Base-by-base conservation (phyloP, 306 rosid species). In the Luffa acutangula region DNA sequence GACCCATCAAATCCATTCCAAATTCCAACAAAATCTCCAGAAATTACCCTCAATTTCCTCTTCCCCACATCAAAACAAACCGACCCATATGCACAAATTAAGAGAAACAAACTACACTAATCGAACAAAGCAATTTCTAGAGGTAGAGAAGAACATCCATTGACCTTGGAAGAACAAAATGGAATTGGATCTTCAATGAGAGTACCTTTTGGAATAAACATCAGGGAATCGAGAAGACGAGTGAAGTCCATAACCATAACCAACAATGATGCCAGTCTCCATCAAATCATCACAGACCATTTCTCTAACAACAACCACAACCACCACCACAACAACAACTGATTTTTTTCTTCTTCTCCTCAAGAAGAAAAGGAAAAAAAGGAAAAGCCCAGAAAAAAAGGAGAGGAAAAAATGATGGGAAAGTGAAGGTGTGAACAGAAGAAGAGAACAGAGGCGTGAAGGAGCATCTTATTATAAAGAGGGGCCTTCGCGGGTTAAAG, bases 121-220 rank as follows among this genome's bases (percentile, higher is more conserved):
- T 43, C 6, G 51, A 31, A 63, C 46, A 18, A 56, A 63, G 49
- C 17, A 21, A 46, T 12, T 75, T 46, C 59, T 12, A 36, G 56
- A 59, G 48, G 42, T 25, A 36, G 66, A 15, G 42, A 74, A 33
- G 62, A 56, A 64, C 51, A 76, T 48, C 79, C 48, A 82, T 59
- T 73, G 80, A 81, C 81, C 80, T 59, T 75, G 64, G 42, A 75
- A 52, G 66, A 69, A 70, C 75, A 80, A 73, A 83, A 72, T 76
- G 46, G 77, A 64, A 48, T 79, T 75, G 86, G 85, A 83, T 87
- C 90, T 82, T 86, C 79, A 84, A 88, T 78, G 85, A 48, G 73
- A 70, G 79, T 87, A 90, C 98, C 98, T 89, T 90, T 88, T 86
- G 82, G 93, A 85, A 87, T 79, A 88, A 78, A 89, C 90, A 83